A percentile compares a stretch with the other conserved stretches of the same genome.
phyloP scores from a whole-genome alignment of 2,329 filamentous ascomycete genomes.

The Aspergillus alliaceus region DNA sequence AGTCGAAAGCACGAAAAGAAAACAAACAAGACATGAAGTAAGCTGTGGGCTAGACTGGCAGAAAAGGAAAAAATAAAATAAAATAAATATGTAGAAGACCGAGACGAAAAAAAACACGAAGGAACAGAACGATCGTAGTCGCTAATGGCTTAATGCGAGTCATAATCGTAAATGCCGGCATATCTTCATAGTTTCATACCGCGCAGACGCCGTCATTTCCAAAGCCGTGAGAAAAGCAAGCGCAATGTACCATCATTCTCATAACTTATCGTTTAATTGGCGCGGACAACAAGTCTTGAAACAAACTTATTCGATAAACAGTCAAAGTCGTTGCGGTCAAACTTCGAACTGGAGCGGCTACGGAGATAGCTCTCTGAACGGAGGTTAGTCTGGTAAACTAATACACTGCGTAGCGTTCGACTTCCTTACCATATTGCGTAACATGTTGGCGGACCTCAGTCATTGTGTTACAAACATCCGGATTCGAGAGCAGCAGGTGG shows the following conservation, averaged over 20 bases:
- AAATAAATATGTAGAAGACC: conserved; percentile 13
- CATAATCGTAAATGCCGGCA: conserved; percentile 28
- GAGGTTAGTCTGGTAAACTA: conserved; percentile 40
- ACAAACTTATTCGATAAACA: conserved; percentile 96
- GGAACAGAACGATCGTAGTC: conserved; percentile 23
- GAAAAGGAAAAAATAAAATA: conserved; percentile 11
- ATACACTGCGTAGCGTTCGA: not conserved
- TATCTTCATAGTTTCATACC: conserved; percentile 32
- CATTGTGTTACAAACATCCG: conserved; percentile 91
- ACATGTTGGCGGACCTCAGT: conserved; percentile 93
- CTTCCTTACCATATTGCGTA: conserved; percentile 80
- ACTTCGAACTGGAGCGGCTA: conserved; percentile 74
- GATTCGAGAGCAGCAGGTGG: conserved; percentile 85
- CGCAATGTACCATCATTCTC: conserved; percentile 16
- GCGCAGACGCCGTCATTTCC: conserved; percentile 21
- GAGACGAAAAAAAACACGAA: conserved; percentile 21
- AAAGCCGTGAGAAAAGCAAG: conserved; percentile 18
- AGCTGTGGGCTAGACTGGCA: conserved; percentile 19
- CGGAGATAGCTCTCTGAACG: conserved; percentile 78
- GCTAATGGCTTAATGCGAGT: conserved; percentile 21
- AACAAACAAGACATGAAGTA: conserved; percentile 27
- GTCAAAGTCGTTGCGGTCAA: conserved; percentile 91
- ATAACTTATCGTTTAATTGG: conserved; percentile 61
- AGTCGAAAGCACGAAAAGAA: conserved; percentile 32
- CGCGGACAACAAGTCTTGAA: conserved; percentile 92